Base-by-base conservation (phyloP, 83 land plant genomes). In the Isoetes engelmannii region DNA sequence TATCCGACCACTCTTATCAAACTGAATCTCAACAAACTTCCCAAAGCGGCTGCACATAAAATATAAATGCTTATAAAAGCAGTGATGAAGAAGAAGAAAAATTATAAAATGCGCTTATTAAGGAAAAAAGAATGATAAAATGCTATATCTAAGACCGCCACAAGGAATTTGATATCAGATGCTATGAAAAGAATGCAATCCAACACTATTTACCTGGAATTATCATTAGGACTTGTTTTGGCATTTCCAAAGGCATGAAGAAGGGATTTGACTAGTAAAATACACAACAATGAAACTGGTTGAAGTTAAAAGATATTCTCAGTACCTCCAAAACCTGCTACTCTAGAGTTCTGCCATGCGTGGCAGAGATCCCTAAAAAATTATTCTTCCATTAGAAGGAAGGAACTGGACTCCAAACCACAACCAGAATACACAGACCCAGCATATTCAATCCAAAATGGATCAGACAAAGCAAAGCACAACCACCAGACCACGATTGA, bases 241-340 rank as follows among this genome's bases (percentile, higher is more conserved):
- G 96, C 96, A 73, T 93, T 93, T 59, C 98, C 98, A 83, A 93
- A 93, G 19, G 96, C 96, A 80, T 90, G 92, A 74, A 93, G 95
- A 67, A 93, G 88, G 96, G 96, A 73, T 93, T 94, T 18, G 97
- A 94, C 97, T 94, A 84, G 72, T 28, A 28, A 28, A 28, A 28
- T 28, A 28, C 37, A 28, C 37, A 28, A 28, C 37, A 28, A 28
- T 28, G 37, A 28, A 28, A 28, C 37, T 28, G 37, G 50, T 21
- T 6, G 19, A 19, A 70, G 15, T 21, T 0, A 48, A 28, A 56
- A 44, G 21, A 42, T 20, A 15, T n/a, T 0, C 54, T n/a, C 3
- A 12, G 15, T 84, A 87, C 92, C 77, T 91, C 97, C 15, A 91
- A 74, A 77, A 91, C 97, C 84, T 91, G 86, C 54, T 88, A 84